phyloP scores from a whole-genome alignment of 495 filamentous ascomycete genomes.

The Sabuloglossum arenarium region DNA sequence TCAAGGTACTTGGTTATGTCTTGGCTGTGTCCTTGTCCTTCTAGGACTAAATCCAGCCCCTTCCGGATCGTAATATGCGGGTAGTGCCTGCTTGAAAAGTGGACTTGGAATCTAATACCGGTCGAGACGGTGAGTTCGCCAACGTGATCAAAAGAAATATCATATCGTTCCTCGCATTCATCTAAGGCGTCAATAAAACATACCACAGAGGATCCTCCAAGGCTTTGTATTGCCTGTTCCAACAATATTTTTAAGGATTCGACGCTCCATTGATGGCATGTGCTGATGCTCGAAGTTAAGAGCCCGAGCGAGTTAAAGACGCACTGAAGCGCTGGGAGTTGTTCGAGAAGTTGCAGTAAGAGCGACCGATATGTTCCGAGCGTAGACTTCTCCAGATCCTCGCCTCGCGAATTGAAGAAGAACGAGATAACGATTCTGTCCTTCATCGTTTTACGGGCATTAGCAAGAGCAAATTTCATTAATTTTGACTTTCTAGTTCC shows the following conservation, averaged over 20 bases:
- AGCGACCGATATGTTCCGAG: slow-evolving; percentile 35
- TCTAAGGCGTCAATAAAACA: slow-evolving; percentile 26
- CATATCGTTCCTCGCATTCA: too few relatives aligned
- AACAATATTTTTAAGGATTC: slow-evolving; percentile 16
- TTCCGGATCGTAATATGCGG: slow-evolving; percentile 11
- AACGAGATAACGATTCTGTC: slow-evolving; percentile 20
- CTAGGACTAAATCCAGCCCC: slow-evolving; percentile 5
- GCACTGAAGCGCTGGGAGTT: slow-evolving; percentile 10
- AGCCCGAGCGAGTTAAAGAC: slow-evolving; percentile 4
- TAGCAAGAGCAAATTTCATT: too few relatives aligned
- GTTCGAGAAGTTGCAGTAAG: too few relatives aligned
- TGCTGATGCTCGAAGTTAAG: neutral
- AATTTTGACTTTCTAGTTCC: too few relatives aligned
- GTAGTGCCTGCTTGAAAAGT: slow-evolving; percentile 17
- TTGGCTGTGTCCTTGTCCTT: slow-evolving; percentile 8
- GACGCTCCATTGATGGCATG: slow-evolving; percentile 9
- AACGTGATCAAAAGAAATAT: slow-evolving; percentile 17
- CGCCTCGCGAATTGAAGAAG: slow-evolving; percentile 31
- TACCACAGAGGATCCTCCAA: slow-evolving; percentile 10
- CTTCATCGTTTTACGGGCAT: too few relatives aligned
- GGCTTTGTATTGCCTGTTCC: slow-evolving; percentile 8
- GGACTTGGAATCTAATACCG: slow-evolving; percentile 9
- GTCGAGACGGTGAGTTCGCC: slow-evolving; percentile 6
- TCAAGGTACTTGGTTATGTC: slow-evolving; percentile 9
- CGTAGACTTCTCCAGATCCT: slow-evolving; percentile 26